Conservation (phyloP, 768 basidiomycete genomes). For the Baorangia bicolor region DNA sequence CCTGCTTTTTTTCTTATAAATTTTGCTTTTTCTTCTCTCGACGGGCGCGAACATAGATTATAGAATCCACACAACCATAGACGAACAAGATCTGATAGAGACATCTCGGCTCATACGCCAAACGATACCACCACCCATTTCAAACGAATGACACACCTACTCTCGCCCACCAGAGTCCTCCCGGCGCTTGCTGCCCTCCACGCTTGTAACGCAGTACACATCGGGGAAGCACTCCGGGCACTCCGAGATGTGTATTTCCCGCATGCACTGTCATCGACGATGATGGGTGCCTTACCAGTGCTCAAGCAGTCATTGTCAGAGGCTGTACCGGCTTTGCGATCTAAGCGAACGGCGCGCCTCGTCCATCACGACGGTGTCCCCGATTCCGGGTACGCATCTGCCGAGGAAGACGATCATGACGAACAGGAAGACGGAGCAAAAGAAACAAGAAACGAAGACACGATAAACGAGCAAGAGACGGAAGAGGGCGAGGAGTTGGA, state of each 20-base stretch:
- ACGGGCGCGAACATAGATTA: conserved; percentile 11
- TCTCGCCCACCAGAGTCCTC: conserved; percentile 51
- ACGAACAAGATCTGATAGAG: conserved; percentile 9
- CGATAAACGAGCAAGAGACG: neutral
- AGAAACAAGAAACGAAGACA: conserved; percentile 17
- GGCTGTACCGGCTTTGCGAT: conserved; percentile 23
- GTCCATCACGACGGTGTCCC: conserved; percentile 47
- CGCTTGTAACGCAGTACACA: conserved; percentile 33
- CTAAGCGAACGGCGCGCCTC: conserved; percentile 19
- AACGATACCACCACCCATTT: conserved; percentile 4
- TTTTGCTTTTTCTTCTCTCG: neutral
- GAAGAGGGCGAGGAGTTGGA: conserved; percentile 35
- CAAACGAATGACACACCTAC: conserved; percentile 13
- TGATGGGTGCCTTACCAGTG: conserved; percentile 7
- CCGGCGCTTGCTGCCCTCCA: conserved; percentile 51
- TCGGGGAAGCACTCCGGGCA: conserved; percentile 42
- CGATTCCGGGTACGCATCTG: conserved; percentile 80
- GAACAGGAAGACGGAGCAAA: conserved; percentile 14
- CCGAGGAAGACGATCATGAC: conserved; percentile 56
- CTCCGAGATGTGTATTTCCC: conserved; percentile 56
- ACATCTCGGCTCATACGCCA: neutral
- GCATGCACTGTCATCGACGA: conserved; percentile 16
- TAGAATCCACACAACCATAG: conserved; percentile 13
- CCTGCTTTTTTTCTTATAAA: conserved; percentile 1
- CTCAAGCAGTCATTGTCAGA: conserved; percentile 18